phyloP scores from a whole-genome alignment of 2,329 filamentous ascomycete species.

The Colletotrichum euphorbiae region DNA sequence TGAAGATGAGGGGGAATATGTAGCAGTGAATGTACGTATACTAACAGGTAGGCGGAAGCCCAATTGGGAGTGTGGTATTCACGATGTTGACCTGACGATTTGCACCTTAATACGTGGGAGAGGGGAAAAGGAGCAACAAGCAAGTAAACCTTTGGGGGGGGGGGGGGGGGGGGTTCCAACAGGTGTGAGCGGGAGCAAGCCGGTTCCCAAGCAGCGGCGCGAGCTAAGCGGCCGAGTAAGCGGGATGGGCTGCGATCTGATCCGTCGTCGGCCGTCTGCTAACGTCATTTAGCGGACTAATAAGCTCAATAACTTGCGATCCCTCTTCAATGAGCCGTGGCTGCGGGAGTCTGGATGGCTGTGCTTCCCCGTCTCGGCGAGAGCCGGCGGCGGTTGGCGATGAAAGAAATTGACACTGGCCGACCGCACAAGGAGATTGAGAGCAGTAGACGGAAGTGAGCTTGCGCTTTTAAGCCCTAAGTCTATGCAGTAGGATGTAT shows the following conservation, averaged over 20 bases:
- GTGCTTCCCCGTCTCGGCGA: neutral
- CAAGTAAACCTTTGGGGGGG: neutral
- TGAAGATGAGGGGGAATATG: neutral
- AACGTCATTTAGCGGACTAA: neutral
- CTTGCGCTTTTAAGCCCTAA: neutral
- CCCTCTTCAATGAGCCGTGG: conserved; percentile 10
- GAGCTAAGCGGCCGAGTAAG: conserved; percentile 11
- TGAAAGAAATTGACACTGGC: neutral
- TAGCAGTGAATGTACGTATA: conserved; percentile 28
- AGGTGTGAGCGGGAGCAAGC: conserved; percentile 23
- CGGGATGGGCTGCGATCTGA: conserved; percentile 13
- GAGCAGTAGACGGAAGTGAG: neutral
- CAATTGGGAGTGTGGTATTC: conserved; percentile 4
- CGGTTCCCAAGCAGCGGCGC: neutral
- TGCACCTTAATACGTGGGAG: neutral
- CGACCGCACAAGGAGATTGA: conserved; percentile 8
- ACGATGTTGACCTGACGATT: neutral
- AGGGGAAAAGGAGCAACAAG: neutral
- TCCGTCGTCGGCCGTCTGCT: neutral
- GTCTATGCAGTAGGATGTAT: neutral
- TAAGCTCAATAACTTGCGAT: no score
- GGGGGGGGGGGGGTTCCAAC: neutral
- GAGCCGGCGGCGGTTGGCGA: neutral
- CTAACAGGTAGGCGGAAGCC: neutral
- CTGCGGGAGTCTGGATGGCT: conserved; percentile 11